Percentiles rank a stretch among this genome's conserved stretches.
Evolutionary conservation across 1,139 yeast species (phyloP).

Genomic region (Lodderomyces margitis): DNA sequence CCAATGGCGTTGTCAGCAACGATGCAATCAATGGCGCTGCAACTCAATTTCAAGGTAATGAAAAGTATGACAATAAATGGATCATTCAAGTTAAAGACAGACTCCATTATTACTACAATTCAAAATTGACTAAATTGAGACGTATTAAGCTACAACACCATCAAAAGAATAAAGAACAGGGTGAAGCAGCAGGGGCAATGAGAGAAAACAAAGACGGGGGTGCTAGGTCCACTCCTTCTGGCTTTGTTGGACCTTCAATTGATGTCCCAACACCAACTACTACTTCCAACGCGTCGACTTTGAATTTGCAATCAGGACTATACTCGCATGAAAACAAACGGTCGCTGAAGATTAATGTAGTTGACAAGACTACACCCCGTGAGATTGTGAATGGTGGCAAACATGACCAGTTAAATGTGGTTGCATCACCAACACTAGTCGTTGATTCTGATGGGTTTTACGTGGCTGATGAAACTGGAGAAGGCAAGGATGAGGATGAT

Average conservation of each 20-base stretch:
- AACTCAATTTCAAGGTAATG: not conserved
- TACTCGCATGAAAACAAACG: constrained; percentile 2
- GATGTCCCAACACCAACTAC: not conserved
- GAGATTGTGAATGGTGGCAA: not conserved
- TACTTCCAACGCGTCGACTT: not conserved
- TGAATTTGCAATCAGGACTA: not conserved
- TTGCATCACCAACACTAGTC: not conserved
- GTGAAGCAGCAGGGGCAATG: no score
- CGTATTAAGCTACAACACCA: not conserved
- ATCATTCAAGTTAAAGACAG: not conserved
- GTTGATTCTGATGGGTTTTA: constrained; percentile 1
- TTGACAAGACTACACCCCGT: not conserved
- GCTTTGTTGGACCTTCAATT: no score
- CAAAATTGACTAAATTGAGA: not conserved
- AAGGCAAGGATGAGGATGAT: constrained; percentile 6
- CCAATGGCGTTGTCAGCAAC: no score
- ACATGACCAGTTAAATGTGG: not conserved
- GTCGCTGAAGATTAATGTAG: constrained; percentile 5
- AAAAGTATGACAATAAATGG: constrained; percentile 1
- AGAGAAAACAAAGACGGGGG: no score
- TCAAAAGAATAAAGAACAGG: not conserved
- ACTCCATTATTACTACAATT: constrained; percentile 1
- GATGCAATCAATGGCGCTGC: not conserved
- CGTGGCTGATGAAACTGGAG: constrained; percentile 1
- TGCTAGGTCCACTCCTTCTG: no score